Conservation (phyloP, 108 stramenopile species). For the Nannochloropsis gaditana region DNA sequence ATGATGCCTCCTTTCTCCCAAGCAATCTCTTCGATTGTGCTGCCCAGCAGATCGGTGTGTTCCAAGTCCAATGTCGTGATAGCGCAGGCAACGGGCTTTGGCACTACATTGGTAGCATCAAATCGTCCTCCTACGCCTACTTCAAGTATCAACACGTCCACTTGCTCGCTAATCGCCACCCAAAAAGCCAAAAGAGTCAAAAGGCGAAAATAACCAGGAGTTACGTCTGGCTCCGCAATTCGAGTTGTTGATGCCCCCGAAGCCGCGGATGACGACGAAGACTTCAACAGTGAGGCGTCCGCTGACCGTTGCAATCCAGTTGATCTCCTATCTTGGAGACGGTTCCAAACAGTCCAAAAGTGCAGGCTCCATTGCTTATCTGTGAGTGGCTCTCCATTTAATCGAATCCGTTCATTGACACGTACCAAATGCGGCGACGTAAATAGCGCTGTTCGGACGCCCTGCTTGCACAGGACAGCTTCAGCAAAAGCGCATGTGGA, state of each 20-base stretch:
- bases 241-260: background rate
- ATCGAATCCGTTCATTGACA: constrained; percentile 75
- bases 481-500: constrained; percentile 74
- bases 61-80: constrained; percentile 68
- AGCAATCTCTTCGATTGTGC: constrained; percentile 74
- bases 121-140: constrained; percentile 91
- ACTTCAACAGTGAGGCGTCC: background rate
- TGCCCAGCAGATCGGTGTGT: constrained; percentile 77
- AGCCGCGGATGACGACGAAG: background rate
- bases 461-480: constrained; percentile 60
- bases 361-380: constrained; percentile 52
- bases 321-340: constrained; percentile 40
- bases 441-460: constrained; percentile 68
- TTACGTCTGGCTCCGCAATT: constrained; percentile 28
- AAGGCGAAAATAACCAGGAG: constrained; percentile 85
- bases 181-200: constrained; percentile 71
- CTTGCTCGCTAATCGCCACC: constrained; percentile 39
- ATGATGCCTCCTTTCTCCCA: constrained; percentile 92
- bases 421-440: constrained; percentile 81
- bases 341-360: constrained; percentile 63
- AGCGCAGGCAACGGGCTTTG: constrained; percentile 32
- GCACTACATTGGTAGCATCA: constrained; percentile 82
- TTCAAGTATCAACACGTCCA: constrained; percentile 78
- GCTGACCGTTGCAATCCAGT: background rate
- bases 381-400: constrained; percentile 69